Percentiles rank a stretch among this genome's conserved stretches.
Evolutionary conservation across 2,329 filamentous ascomycete species (phyloP).

Genomic region (Colletotrichum kahawae): DNA sequence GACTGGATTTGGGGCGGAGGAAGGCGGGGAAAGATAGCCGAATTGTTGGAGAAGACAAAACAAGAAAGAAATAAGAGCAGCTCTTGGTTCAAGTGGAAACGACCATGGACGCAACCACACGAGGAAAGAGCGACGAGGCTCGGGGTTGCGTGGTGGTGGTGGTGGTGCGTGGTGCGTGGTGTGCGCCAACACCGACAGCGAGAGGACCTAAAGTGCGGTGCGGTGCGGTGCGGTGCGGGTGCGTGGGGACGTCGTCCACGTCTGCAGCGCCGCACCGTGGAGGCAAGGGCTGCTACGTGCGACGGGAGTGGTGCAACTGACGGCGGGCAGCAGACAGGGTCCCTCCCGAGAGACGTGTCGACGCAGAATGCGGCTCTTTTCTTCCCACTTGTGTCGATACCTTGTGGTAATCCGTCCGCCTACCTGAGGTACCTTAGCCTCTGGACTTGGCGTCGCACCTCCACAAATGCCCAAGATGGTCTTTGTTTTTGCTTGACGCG

Average conservation of each 20-base stretch:
- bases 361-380: background rate
- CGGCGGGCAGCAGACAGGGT: background rate
- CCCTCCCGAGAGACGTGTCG: background rate
- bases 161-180: background rate
- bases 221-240: background rate
- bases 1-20: background rate
- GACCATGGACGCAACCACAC: constrained; percentile 17
- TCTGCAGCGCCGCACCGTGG: background rate
- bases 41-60: background rate
- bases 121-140: constrained; percentile 20
- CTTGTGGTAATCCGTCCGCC: background rate
- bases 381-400: background rate
- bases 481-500: background rate
- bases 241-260: constrained; percentile 12
- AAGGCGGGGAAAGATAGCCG: background rate
- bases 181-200: constrained; percentile 6
- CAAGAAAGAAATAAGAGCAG: background rate
- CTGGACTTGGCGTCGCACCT: background rate
- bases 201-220: background rate
- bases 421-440: background rate
- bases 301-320: background rate
- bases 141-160: background rate
- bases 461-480: background rate
- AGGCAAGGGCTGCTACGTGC: constrained; percentile 15
- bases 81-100: background rate